Evolutionary conservation across 2,329 filamentous ascomycete species (phyloP).

Genomic region (Volutella citrinella): DNA sequence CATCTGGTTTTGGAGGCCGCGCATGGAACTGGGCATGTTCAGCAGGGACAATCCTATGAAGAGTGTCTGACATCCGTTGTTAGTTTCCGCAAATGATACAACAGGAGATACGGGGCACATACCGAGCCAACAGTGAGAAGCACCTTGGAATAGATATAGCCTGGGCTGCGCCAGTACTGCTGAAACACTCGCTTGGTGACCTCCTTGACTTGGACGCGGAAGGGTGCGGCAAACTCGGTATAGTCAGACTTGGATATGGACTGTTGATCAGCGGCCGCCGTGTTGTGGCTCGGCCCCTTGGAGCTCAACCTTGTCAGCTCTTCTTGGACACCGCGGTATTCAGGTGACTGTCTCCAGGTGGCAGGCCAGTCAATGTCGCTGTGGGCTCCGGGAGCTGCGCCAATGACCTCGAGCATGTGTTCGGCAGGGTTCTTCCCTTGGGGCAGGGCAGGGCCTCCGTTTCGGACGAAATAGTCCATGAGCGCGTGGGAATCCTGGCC

Average conservation of each 20-base stretch:
- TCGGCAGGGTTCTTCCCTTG: constrained; percentile 63
- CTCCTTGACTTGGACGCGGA: constrained; percentile 28
- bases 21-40: constrained; percentile 52
- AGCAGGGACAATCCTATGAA: constrained; percentile 64
- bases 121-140: constrained; percentile 21
- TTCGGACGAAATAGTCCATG: constrained; percentile 58
- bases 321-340: constrained; percentile 27
- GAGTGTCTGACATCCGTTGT: constrained; percentile 14
- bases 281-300: constrained; percentile 5
- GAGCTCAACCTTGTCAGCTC: constrained; percentile 31
- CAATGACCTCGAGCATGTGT: constrained; percentile 56
- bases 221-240: constrained; percentile 31
- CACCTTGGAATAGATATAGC: constrained; percentile 60
- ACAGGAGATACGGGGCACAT: no score
- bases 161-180: constrained; percentile 43
- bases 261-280: background rate
- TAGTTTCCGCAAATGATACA: no score
- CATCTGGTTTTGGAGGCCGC: constrained; percentile 70
- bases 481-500: constrained; percentile 52
- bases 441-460: constrained; percentile 54
- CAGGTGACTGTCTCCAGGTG: constrained; percentile 33
- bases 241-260: constrained; percentile 16
- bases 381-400: constrained; percentile 47
- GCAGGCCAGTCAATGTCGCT: constrained; percentile 35
- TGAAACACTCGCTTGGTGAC: constrained; percentile 35